phyloP scores from a whole-genome alignment of 352 stramenopile species.

The Globisporangium uncinulatum region DNA sequence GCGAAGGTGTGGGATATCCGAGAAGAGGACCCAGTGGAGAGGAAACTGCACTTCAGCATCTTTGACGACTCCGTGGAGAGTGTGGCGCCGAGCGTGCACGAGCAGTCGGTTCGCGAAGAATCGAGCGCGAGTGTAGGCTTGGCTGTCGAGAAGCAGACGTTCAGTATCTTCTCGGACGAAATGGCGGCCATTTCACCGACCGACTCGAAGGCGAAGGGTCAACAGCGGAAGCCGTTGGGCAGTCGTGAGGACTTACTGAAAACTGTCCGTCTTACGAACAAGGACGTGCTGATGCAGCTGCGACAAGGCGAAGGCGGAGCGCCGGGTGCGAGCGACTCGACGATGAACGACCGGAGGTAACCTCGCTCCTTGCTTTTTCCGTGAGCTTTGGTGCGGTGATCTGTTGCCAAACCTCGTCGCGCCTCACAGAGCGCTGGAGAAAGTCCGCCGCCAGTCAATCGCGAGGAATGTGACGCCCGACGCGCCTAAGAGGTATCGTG shows the following conservation, averaged over 20 bases:
- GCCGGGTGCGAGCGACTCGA: conserved; percentile 8
- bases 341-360: conserved; percentile 32
- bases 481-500: conserved; percentile 32
- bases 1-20: conserved; percentile 34
- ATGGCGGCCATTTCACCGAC: neutral
- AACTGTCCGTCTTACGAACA: conserved; percentile 61
- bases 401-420: conserved; percentile 15
- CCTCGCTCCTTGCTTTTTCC: neutral
- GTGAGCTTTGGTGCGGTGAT: neutral
- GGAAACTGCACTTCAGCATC: conserved; percentile 81
- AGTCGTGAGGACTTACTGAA: conserved; percentile 63
- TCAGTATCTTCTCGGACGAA: conserved; percentile 50
- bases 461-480: conserved; percentile 24
- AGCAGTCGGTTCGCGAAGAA: conserved; percentile 46
- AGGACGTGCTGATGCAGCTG: conserved; percentile 65
- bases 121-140: conserved; percentile 14
- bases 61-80: conserved; percentile 79
- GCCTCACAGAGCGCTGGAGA: conserved; percentile 22
- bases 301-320: conserved; percentile 12
- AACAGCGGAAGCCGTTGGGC: conserved; percentile 54
- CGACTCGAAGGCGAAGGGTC: conserved; percentile 6
- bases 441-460: conserved; percentile 14
- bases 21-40: conserved; percentile 66
- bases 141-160: conserved; percentile 29
- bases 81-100: conserved; percentile 36